Evolutionary conservation across 148 eudicot genomes (phyloP), one percentile per base, ranked within the genome.

Genomic region (Vaccinium vitisidaea): DNA sequence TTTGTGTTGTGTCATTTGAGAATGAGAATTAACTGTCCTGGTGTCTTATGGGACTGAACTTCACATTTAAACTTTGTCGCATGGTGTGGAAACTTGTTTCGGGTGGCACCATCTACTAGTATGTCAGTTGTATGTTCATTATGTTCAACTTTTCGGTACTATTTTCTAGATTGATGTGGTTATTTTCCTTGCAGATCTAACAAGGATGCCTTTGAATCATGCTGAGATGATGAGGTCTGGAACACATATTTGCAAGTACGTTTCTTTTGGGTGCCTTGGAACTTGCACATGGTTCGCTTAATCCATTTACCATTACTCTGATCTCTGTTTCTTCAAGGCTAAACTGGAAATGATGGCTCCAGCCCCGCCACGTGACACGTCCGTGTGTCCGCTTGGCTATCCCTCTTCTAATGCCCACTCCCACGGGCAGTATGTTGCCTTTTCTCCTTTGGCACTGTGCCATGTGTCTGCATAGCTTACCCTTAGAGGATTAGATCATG

Each of bases 231-330:
- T 96, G 74, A 91, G 91, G 88, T 75, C 93, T 79, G 86, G 80
- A 53, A 92, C 99, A 13, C 90, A 87, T 85, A 82, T 92, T 63
- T 96, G 99, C 95, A 88, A 81, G 99, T 96, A 85, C 85, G 98
- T 79, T 50, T 79, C 71, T 27, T 61, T 79, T 54, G 63, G 63
- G 32, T 48, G 5, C 8, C 49, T 39, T 73, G 13, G 9, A 27
- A 46, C 80, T 77, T 69, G 80, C 63, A 49, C n/a, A 58, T 79
- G 39, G 76, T 79, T 67, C 63, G 56, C 67, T 11, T 56, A 52
- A 46, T 15, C 11, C 21, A 12, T 58, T 43, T 43, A 56, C 9
- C 82, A 30, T 27, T 1, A 27, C 39, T 25, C 36, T 16, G 12
- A 56, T 30, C 69, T 32, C 19, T 2, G 5, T 32, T 58, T 36